These are phyloP conservation scores for Cutaneotrichosporon dermatis DNA, from an alignment of 1,284 basidiomycete species.

Conservation along the genomic window DNA sequence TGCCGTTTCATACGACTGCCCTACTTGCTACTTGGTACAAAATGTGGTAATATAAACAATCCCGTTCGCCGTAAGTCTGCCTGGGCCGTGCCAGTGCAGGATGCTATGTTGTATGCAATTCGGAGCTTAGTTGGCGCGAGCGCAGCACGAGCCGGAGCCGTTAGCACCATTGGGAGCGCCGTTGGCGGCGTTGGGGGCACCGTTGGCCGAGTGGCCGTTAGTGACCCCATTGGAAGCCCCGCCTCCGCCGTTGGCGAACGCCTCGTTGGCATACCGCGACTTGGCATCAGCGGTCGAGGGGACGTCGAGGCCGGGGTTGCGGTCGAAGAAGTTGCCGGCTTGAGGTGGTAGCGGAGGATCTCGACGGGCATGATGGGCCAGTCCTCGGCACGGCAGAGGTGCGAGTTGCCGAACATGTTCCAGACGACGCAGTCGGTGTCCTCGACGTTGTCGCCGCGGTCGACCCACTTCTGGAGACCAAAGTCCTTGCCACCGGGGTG, in stretches of 20 bases:
- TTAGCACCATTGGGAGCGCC: not conserved
- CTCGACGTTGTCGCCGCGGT: slow-evolving; percentile 50
- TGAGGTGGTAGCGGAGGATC: slow-evolving; percentile 65
- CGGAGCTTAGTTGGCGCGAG: not conserved
- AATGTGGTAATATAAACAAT: not conserved
- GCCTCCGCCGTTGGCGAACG: slow-evolving; percentile 19
- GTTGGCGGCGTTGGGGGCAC: not conserved
- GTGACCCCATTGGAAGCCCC: slow-evolving; percentile 11
- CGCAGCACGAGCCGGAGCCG: not conserved
- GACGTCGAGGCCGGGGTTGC: slow-evolving; percentile 37
- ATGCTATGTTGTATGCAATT: not conserved
- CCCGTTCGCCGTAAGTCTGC: not conserved
- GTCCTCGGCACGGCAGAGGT: slow-evolving; percentile 34
- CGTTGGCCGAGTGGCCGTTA: slow-evolving; percentile 2
- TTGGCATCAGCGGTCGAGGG: slow-evolving; percentile 31
- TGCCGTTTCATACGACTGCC: not conserved
- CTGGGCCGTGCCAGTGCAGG: no score
- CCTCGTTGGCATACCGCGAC: slow-evolving; percentile 38
- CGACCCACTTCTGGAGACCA: slow-evolving; percentile 40
- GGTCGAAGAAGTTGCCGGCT: slow-evolving; percentile 61
- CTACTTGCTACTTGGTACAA: slow-evolving; percentile 3
- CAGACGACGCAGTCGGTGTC: slow-evolving; percentile 71
- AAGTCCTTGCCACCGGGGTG: slow-evolving; percentile 33
- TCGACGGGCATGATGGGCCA: slow-evolving; percentile 78
- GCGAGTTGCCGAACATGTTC: slow-evolving; percentile 37